Percentiles rank a stretch among this genome's conserved stretches.
Conservation (phyloP, 768 basidiomycete species). For the Gautieria morchelliformis region DNA sequence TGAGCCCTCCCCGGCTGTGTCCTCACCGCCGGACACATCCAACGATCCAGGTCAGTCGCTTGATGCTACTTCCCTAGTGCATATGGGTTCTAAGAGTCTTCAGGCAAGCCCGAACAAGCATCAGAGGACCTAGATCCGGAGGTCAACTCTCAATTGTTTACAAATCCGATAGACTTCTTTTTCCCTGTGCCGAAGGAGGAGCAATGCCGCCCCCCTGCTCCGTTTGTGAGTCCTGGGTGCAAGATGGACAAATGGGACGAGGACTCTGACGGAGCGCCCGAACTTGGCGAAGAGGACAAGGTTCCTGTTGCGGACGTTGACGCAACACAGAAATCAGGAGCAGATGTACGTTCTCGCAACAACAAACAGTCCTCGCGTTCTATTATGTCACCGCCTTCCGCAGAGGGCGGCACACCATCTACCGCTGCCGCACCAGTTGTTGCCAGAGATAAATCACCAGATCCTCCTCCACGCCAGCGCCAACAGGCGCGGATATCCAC, state of each 20-base stretch:
- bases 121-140: not conserved
- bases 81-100: not conserved
- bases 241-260: slow-evolving; percentile 6
- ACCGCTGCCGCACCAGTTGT: not conserved
- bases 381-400: not conserved
- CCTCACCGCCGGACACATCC: not conserved
- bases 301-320: not conserved
- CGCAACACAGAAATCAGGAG: not conserved
- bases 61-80: not conserved
- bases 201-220: too few species aligned
- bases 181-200: too few species aligned
- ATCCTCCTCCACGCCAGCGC: not conserved
- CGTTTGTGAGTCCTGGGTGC: not conserved
- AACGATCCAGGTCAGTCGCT: not conserved
- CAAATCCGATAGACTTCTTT: not conserved
- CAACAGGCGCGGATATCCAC: too few species aligned
- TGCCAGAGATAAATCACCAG: not conserved
- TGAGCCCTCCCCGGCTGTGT: not conserved
- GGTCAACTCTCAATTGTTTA: not conserved
- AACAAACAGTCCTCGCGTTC: not conserved
- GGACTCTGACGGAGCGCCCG: not conserved
- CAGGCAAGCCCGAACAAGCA: not conserved
- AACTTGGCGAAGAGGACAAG: not conserved
- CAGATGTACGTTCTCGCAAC: not conserved
- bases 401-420: not conserved